A percentile compares a stretch with the other conserved stretches of the same genome.
Evolutionary conservation across 1,284 basidiomycete genomes (phyloP).

Genomic region (Marasmius oreades): DNA sequence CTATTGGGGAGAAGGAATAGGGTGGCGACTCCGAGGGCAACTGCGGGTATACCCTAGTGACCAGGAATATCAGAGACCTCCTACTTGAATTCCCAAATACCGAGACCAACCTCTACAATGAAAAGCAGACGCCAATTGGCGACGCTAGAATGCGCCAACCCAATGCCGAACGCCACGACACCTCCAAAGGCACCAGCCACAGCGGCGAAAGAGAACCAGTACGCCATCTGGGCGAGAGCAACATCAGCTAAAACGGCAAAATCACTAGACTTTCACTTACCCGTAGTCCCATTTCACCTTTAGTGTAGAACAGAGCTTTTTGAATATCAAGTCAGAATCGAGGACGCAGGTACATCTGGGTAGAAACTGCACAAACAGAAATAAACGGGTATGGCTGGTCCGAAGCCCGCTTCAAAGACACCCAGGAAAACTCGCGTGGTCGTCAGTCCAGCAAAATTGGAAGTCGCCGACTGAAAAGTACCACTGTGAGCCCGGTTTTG

Average conservation of each 20-base stretch:
- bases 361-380: slow-evolving; percentile 43
- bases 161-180: slow-evolving; percentile 68
- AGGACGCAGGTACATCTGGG: background rate
- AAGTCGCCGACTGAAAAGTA: slow-evolving; percentile 51
- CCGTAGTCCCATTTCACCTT: slow-evolving; percentile 64
- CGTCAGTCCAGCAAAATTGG: slow-evolving; percentile 54
- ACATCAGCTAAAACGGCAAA: background rate
- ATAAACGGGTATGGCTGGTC: slow-evolving; percentile 70
- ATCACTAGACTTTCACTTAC: slow-evolving; percentile 21
- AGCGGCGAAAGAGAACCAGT: slow-evolving; percentile 79
- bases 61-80: background rate
- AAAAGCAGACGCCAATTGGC: slow-evolving; percentile 69
- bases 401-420: slow-evolving; percentile 71
- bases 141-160: slow-evolving; percentile 49
- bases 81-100: background rate
- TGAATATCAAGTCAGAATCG: background rate
- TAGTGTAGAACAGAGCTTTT: slow-evolving; percentile 73
- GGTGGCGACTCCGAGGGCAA: slow-evolving; percentile 66
- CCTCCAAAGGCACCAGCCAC: slow-evolving; percentile 79
- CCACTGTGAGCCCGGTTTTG: background rate
- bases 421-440: slow-evolving; percentile 61
- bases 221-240: slow-evolving; percentile 43
- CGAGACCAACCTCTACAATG: slow-evolving; percentile 60
- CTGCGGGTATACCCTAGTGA: slow-evolving; percentile 55
- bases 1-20: slow-evolving; percentile 70